A percentile compares a stretch with the other conserved stretches of the same genome.
Conservation (phyloP, 441 rosid species). For the Syzygium syzygioides region DNA sequence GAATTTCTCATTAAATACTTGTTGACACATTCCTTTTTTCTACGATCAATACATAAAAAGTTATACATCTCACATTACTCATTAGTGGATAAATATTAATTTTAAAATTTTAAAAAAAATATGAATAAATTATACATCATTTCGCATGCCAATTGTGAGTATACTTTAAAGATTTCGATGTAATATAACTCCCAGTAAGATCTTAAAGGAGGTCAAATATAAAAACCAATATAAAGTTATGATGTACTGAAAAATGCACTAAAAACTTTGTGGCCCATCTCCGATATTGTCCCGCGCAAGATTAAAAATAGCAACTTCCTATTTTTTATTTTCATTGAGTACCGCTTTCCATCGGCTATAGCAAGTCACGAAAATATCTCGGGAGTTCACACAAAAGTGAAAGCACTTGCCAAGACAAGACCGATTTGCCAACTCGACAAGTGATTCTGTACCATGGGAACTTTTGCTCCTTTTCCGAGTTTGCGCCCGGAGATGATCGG, state of each 20-base stretch:
- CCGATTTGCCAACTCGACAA: background rate
- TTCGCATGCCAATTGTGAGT: background rate
- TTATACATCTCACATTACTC: background rate
- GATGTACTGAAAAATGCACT: background rate
- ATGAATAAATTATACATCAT: background rate
- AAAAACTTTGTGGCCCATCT: background rate
- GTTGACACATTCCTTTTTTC: background rate
- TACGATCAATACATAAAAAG: no score
- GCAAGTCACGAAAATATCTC: background rate
- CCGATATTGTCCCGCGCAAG: background rate
- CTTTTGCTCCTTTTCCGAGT: background rate
- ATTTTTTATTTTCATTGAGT: background rate
- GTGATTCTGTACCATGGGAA: background rate
- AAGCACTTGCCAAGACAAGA: background rate
- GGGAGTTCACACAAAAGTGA: background rate
- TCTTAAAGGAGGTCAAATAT: background rate
- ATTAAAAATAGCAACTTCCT: background rate
- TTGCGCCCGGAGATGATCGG: background rate
- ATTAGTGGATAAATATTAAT: background rate
- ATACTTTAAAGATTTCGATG: background rate
- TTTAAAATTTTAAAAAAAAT: background rate
- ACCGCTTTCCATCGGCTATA: background rate
- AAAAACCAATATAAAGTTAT: background rate
- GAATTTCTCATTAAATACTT: background rate
- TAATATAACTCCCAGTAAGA: background rate